Conservation (phyloP, 2,329 filamentous ascomycete species). For the Leptosphaerulina australis region DNA sequence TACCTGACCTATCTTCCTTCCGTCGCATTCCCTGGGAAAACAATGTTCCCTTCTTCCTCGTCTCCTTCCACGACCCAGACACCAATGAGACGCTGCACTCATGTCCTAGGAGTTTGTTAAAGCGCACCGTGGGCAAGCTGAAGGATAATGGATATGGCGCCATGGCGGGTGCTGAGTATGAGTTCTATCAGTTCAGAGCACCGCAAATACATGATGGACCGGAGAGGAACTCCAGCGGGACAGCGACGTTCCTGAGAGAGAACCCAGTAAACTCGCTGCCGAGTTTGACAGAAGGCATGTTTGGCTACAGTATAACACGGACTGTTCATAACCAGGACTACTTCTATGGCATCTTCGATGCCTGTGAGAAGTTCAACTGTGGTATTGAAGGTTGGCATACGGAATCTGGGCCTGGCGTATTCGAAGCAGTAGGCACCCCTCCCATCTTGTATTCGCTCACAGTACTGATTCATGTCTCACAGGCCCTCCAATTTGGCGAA, state of each 20-base stretch:
- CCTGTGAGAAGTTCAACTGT: conserved; percentile 77
- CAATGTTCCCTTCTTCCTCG: conserved; percentile 81
- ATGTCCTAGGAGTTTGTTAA: conserved; percentile 79
- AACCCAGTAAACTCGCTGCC: conserved; percentile 78
- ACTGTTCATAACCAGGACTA: conserved; percentile 91
- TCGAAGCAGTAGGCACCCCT: conserved; percentile 71
- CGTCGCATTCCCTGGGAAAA: conserved; percentile 90
- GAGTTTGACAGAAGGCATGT: conserved; percentile 89
- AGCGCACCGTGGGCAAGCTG: conserved; percentile 70
- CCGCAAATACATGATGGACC: conserved; percentile 60
- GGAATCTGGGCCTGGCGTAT: conserved; percentile 90
- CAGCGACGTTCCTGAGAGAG: conserved; percentile 73
- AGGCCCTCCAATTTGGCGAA: conserved; percentile 86
- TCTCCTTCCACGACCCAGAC: conserved; percentile 84
- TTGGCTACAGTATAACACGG: conserved; percentile 87
- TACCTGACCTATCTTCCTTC: conserved; percentile 78
- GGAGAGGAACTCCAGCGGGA: conserved; percentile 68
- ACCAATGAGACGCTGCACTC: conserved; percentile 72
- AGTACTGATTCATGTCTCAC: conserved; percentile 50
- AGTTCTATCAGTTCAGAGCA: conserved; percentile 88
- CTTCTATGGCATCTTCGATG: conserved; percentile 85
- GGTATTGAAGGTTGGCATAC: conserved; percentile 95
- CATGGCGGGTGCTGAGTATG: conserved; percentile 92
- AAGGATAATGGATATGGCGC: conserved; percentile 73
- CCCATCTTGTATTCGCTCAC: not conserved